Base-by-base conservation (phyloP, 2,329 filamentous ascomycete species). In the Huntiella bhutanensis region DNA sequence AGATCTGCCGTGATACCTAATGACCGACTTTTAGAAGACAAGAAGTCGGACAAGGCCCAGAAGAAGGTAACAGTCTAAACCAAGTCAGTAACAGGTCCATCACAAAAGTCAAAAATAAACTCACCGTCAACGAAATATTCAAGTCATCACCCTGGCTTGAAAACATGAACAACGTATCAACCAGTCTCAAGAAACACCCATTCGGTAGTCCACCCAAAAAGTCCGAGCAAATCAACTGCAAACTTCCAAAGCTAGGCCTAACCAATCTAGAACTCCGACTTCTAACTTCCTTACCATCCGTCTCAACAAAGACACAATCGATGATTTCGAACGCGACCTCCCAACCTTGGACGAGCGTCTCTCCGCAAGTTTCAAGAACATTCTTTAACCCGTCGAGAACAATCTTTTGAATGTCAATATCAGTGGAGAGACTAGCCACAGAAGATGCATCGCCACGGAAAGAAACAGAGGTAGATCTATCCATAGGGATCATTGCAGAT, bases 141-240 rank as follows among this genome's bases (percentile, higher is more conserved):
- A 98, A 69, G 57, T 98, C 91, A 53, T 93, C 83, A 52, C 80
- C 72, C 59, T 98, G 91, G 0, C 78, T 80, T 54, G 84, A 86
- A 60, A 96, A 98, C 52, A 81, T 80, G 56, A 85, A 84, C 16
- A 98, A 71, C 8, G 87, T 85, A 62, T 93, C 82, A 51, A 96
- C 77, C 12, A 98, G 71, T 49, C 79, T 74, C 50, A 78, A 70
- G 60, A 80, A 83, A 64, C 73, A 95, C 43, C 67, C 73, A 58
- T 74, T 76, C 40, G 75, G 82, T 48, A 78, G 70, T 5, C 82
- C 77, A 11, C 77, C 70, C 33, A 98, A 64, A 56, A 98, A 98
- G 60, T 98, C 91, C 0, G 91, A 95, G 59, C 87, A 93, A 40
- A 98, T 81, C 3, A 98, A 74, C 58, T 96, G 85, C 10, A 93